Percentiles rank a stretch among this genome's conserved stretches.
Evolutionary conservation across 176 grass and related monocot genomes (phyloP).

Genomic region (Poa pratensis): DNA sequence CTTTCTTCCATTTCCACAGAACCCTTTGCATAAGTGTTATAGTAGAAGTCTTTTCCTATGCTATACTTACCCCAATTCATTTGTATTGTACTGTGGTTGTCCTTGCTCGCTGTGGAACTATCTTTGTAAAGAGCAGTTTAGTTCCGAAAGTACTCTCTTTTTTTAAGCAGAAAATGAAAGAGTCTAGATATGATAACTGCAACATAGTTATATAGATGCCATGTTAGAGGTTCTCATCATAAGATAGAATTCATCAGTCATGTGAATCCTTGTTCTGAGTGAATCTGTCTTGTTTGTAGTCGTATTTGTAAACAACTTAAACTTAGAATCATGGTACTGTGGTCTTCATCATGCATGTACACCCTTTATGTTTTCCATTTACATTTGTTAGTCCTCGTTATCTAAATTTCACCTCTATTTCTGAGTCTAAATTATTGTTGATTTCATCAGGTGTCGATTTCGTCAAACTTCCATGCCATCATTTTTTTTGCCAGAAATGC

Average conservation of each 20-base stretch:
- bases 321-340: background rate
- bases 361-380: constrained; percentile 23
- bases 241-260: background rate
- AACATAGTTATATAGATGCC: background rate
- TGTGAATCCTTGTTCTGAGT: background rate
- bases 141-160: background rate
- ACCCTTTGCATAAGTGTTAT: too few species aligned
- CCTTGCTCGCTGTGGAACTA: background rate
- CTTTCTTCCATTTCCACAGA: background rate
- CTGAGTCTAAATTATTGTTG: constrained; percentile 26
- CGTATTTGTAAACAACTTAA: too few species aligned
- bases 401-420: constrained; percentile 22
- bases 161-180: background rate
- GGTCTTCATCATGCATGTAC: background rate
- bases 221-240: constrained; percentile 1
- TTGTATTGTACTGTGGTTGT: background rate
- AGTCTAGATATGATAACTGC: background rate
- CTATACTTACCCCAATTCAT: too few species aligned
- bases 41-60: too few species aligned
- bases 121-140: constrained; percentile 24
- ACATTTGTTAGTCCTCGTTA: constrained; percentile 11
- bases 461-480: constrained; percentile 73
- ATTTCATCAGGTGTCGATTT: constrained; percentile 60
- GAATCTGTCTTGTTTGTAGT: constrained; percentile 20
- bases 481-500: constrained; percentile 88